Evolutionary conservation across 2,329 filamentous ascomycete species (phyloP), one percentile per base, ranked within the genome.

Genomic region (Monosporascus cannonballus): DNA sequence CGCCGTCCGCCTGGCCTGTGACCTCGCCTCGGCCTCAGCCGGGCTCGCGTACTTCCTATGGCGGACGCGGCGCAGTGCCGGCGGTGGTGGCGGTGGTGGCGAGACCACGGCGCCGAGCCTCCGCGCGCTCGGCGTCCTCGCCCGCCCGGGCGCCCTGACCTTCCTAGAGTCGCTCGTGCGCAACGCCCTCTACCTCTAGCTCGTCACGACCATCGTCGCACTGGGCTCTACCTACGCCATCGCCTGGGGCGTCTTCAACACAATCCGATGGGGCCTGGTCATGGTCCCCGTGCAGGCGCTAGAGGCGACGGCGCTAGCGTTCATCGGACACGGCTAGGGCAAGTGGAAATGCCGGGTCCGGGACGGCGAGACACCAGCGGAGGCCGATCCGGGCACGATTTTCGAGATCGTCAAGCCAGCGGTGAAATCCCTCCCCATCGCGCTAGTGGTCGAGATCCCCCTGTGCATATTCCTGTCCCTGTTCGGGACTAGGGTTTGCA

Each of bases 191-290:
- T 90, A 90, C 54, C 76, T 90, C 0, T 90, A 85, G 86, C 73
- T 90, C 0, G 77, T 90, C 1, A 77, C 71, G 50, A 81, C 76
- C 4, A 86, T 90, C 18, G 77, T 90, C 0, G 70, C 77, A 0
- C 72, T 90, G 54, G 85, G 85, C 0, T 68, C 72, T 0, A 76
- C 81, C 6, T 90, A 90, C 64, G 82, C 85, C 0, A 89, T 85
- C 0, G 84, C 86, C 0, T 90, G 85, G 86, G 83, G 85, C 2
- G 73, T 89, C 9, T 90, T 90, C 70, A 86, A 80, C 51, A 89
- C 85, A 0, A 89, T 90, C 42, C 77, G 85, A 15, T 89, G 86
- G 86, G 86, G 86, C 0, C 71, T 90, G 1, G 72, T 90, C 30
- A 90, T 90, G 86, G 84, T 89, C 0, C 86, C 86, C 0, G 83